These are phyloP conservation scores for Mycocentrospora acerina DNA, from an alignment of 2,329 filamentous ascomycete species.

Conservation along the genomic window DNA sequence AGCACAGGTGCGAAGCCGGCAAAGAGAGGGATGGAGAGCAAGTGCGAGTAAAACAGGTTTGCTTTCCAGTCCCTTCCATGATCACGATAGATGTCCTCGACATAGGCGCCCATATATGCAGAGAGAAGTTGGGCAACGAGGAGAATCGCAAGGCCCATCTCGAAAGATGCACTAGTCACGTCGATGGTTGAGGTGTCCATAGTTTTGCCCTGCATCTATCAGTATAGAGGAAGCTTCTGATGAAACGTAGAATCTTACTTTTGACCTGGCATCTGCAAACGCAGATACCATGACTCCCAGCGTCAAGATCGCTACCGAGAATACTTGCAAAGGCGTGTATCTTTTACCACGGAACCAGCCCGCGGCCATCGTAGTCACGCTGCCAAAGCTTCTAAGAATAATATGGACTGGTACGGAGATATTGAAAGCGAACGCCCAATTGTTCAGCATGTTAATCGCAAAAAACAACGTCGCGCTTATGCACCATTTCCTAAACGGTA, in stretches of 20 bases:
- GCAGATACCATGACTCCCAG: slow-evolving; percentile 84
- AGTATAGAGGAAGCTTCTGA: slow-evolving; percentile 6
- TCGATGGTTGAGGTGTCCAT: slow-evolving; percentile 45
- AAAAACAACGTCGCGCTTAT: slow-evolving; percentile 91
- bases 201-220: slow-evolving; percentile 43
- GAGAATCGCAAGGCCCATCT: slow-evolving; percentile 76
- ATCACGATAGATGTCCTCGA: slow-evolving; percentile 81
- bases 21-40: slow-evolving; percentile 76
- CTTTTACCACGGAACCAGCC: slow-evolving; percentile 83
- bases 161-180: slow-evolving; percentile 52
- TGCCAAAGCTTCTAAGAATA: slow-evolving; percentile 90
- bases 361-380: slow-evolving; percentile 92
- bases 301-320: slow-evolving; percentile 81
- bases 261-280: slow-evolving; percentile 83
- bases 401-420: slow-evolving; percentile 97
- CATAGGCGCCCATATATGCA: slow-evolving; percentile 92
- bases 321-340: slow-evolving; percentile 77
- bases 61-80: slow-evolving; percentile 93
- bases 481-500: slow-evolving; percentile 82
- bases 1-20: slow-evolving; percentile 69
- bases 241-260: slow-evolving; percentile 56
- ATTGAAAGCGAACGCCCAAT: slow-evolving; percentile 94
- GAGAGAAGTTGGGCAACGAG: slow-evolving; percentile 87
- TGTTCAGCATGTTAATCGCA: slow-evolving; percentile 92
- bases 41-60: slow-evolving; percentile 89